Base-by-base conservation (phyloP, 1,284 basidiomycete species). In the Malassezia arunalokei region DNA sequence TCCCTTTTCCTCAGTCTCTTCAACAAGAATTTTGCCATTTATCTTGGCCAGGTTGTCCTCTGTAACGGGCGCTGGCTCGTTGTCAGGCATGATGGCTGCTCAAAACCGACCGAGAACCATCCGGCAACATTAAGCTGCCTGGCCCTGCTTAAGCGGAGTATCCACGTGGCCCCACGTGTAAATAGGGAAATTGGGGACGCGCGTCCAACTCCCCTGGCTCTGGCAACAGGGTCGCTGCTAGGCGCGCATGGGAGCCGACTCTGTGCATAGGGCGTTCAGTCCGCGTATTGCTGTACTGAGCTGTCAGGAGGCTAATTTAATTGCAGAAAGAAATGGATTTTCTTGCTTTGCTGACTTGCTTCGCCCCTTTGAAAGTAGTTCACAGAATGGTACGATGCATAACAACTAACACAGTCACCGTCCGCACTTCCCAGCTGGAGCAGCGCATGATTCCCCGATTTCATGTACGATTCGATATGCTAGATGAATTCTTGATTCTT, bases 401-500 rank as follows among this genome's bases (percentile, higher is more conserved):
- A 8, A 47, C 15, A 28, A 30, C 11, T 12, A 12, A 37, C 29
- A 7, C 40, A 63, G 62, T 71, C 27, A 57, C 62, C 7, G 62
- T 70, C 3, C 61, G 65, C 35, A 72, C 69, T 3, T 64, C 66
- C 7, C 65, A 69, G 54, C 62, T 72, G 4, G 68, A 64, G 46
- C 59, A 52, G 7, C 56, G 63, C 24, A 40, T 53, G 8, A 63
- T 58, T 47, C 47, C 63, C 29, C 51, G 51, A 14, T 72, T 71
- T 40, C 62, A 63, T 2, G 58, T 72, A 11, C 61, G 65, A 17
- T 67, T 72, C 43, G 68, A 71, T 24, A 32, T 55, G 5, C 55
- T 66, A 39, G 42, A 55, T 33, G 40, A 57, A 9, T 71, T 70
- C 48, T 52, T 53, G 2, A 28, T 31, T 3, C 12, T 15, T 5